Base-by-base conservation (phyloP, 2,329 filamentous ascomycete genomes). In the Penicillium sp. region DNA sequence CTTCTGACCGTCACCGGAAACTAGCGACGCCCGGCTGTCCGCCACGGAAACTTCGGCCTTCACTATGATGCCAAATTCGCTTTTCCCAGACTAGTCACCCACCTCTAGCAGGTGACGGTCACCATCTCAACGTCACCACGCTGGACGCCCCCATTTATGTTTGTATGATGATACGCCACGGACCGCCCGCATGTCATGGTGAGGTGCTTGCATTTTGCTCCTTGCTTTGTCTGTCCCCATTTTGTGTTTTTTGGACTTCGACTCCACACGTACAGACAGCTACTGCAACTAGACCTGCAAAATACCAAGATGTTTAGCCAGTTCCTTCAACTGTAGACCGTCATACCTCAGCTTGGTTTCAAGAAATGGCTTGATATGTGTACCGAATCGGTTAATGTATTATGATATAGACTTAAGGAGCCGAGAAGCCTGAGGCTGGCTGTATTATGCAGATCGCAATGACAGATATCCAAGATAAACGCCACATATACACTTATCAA, bases 161-260 rank as follows among this genome's bases (percentile, higher is more conserved):
- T 62, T 62, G 64, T 63, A 63, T 58, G 64, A 63, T 65, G 60
- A 47, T 60, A 65, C 54, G 60, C 64, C 56, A 63, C 40, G 37
- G 54, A 54, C 47, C 44, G 50, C 40, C 53, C 53, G 54, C 47
- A 57, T 40, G 10, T 18, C 49, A 22, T 22, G 22, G 22, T 22
- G 44, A 47, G 58, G 55, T 41, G 36, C 50, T 54, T 54, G 4
- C 39, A 24, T 44, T 54, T 40, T 40, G 6, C 55, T 52, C 43
- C 47, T 50, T 55, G 39, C 10, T 10, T 50, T 58, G 36, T 22
- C 54, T 53, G 49, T 37, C 33, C 35, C 43, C n/a, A n/a, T 46
- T 39, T 39, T 11, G 14, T 27, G 14, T 22, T 39, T 33, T 31
- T 40, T 41, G 37, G 31, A 49, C 27, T 35, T 24, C 33, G 33